Conservation (phyloP, 1,139 yeast species). For the Yamadazyma sp. region DNA sequence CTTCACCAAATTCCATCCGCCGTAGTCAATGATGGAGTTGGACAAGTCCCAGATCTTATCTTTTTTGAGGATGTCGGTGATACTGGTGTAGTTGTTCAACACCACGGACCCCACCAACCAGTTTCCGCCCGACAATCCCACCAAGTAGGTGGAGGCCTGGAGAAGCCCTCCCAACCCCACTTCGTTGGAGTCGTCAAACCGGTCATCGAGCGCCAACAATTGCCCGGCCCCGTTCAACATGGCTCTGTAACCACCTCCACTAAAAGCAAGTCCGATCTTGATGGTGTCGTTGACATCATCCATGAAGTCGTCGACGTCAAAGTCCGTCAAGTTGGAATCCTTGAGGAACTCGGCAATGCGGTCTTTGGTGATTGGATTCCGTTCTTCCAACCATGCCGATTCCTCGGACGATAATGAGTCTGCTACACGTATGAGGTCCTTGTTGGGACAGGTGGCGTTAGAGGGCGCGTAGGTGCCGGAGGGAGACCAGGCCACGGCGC, state of each 20-base stretch:
- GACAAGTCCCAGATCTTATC: conserved; percentile 69
- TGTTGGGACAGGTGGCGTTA: conserved; percentile 54
- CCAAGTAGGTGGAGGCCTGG: conserved; percentile 69
- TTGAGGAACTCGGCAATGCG: conserved; percentile 59
- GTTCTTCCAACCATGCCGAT: conserved; percentile 41
- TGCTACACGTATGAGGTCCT: conserved; percentile 23
- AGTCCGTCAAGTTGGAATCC: conserved; percentile 61
- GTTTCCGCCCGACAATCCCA: conserved; percentile 84
- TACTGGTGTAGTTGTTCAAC: conserved; percentile 79
- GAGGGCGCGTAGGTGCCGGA: conserved; percentile 71
- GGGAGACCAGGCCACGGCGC: conserved; percentile 29
- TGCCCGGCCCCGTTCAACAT: conserved; percentile 49
- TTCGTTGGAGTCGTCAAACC: conserved; percentile 25
- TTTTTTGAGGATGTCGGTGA: conserved; percentile 57
- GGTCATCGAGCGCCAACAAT: conserved; percentile 36
- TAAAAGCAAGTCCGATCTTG: conserved; percentile 42
- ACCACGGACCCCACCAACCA: conserved; percentile 84
- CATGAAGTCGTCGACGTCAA: conserved; percentile 57
- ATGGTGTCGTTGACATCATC: conserved; percentile 33
- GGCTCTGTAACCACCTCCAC: conserved; percentile 51
- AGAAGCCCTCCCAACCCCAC: conserved; percentile 77
- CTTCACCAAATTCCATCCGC: conserved; percentile 65
- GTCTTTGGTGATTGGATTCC: conserved; percentile 58
- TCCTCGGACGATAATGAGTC: conserved; percentile 38
- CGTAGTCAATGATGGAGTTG: conserved; percentile 62